phyloP scores from a whole-genome alignment of 164 flowering plant genomes.

The Umbellularia californica region DNA sequence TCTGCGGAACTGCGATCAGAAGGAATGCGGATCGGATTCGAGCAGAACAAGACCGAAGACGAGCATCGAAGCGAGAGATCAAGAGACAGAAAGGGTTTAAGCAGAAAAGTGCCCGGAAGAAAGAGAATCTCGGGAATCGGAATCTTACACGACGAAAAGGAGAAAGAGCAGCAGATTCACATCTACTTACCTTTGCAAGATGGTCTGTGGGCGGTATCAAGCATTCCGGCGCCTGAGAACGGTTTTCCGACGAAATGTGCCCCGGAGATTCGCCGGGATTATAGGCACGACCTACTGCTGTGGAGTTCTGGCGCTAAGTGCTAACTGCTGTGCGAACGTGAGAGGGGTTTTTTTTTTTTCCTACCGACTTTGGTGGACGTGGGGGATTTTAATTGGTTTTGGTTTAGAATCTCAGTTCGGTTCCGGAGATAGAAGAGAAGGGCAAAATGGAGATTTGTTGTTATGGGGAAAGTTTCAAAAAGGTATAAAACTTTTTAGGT shows the following conservation, averaged over 20 bases:
- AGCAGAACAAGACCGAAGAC: neutral
- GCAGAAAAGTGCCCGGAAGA: neutral
- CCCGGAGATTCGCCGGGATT: neutral
- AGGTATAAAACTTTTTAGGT: too few relatives aligned
- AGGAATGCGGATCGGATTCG: neutral
- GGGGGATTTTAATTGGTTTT: neutral
- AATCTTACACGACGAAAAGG: neutral
- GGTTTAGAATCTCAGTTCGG: neutral
- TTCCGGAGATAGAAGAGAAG: neutral
- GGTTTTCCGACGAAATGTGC: neutral
- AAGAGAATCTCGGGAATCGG: neutral
- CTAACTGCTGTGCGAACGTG: neutral
- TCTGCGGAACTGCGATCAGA: neutral
- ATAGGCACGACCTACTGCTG: neutral
- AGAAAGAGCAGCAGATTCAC: neutral
- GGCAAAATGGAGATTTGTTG: neutral
- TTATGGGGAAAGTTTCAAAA: too few relatives aligned
- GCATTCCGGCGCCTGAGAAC: neutral
- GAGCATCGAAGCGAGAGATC: neutral
- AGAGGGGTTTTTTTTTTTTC: neutral
- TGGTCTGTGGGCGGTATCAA: neutral
- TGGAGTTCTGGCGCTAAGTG: neutral
- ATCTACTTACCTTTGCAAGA: neutral
- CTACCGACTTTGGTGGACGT: neutral
- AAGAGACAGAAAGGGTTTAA: neutral